A percentile compares a stretch with the other conserved stretches of the same genome.
Evolutionary conservation across 257 asterid genomes (phyloP).

Genomic region (Solanum clarkiae): DNA sequence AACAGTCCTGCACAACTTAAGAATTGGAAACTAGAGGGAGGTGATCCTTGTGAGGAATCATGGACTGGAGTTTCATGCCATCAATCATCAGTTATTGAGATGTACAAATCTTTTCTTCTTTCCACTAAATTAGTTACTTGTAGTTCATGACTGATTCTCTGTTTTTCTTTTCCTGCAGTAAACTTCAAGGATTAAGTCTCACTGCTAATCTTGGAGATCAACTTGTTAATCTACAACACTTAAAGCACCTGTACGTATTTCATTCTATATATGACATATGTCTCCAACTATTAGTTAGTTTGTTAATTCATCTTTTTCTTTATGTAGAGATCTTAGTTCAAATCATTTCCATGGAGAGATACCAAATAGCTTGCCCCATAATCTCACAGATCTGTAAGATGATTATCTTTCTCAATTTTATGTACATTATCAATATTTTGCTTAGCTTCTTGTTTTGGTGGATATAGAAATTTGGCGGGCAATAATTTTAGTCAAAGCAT

Average conservation of each 20-base stretch:
- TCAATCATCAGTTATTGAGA: constrained; percentile 47
- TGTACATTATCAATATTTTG: background rate
- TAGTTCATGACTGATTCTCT: background rate
- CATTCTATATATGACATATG: background rate
- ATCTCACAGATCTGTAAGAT: constrained; percentile 66
- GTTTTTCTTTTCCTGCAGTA: constrained; percentile 24
- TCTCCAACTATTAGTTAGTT: background rate
- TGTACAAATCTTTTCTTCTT: constrained; percentile 17
- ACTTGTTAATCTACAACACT: constrained; percentile 44
- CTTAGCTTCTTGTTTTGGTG: background rate
- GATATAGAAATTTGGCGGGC: constrained; percentile 65
- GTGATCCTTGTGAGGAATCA: constrained; percentile 76
- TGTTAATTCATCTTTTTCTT: background rate
- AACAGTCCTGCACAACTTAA: constrained; percentile 52
- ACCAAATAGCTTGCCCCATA: constrained; percentile 56
- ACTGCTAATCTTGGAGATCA: constrained; percentile 48
- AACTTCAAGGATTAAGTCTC: constrained; percentile 59
- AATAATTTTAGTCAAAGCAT: constrained; percentile 50
- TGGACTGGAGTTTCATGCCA: constrained; percentile 77
- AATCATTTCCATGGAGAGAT: constrained; percentile 56
- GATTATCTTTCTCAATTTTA: background rate
- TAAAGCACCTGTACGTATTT: constrained; percentile 62
- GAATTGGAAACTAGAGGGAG: constrained; percentile 54
- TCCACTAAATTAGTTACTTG: background rate
- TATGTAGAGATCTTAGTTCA: constrained; percentile 65